Evolutionary conservation across 2,329 filamentous ascomycete genomes (phyloP).

Genomic region (Blastomyces silverae): DNA sequence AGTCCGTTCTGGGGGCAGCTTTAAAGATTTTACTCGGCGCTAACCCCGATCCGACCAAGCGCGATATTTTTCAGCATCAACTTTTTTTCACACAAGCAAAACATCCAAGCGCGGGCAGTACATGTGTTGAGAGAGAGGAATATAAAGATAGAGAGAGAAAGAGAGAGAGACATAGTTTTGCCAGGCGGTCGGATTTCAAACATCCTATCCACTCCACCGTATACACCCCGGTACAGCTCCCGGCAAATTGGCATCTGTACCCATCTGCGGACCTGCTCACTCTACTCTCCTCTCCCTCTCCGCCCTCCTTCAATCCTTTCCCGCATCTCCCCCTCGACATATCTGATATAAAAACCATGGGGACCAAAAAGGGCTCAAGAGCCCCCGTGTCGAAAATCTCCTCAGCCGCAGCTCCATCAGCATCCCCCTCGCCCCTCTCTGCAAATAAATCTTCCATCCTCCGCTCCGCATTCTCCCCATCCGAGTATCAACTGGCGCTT

Average conservation of each 20-base stretch:
- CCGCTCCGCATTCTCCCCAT: slow-evolving; percentile 46
- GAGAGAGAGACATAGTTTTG: background rate
- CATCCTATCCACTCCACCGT: background rate
- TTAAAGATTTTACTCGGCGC: background rate
- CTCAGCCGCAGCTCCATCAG: slow-evolving; percentile 37
- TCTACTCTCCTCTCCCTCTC: background rate
- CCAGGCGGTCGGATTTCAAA: background rate
- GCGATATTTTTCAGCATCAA: slow-evolving; percentile 9
- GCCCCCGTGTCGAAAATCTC: slow-evolving; percentile 41
- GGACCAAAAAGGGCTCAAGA: slow-evolving; percentile 40
- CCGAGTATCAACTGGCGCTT: slow-evolving; percentile 46
- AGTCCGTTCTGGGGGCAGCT: background rate
- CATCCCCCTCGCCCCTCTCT: slow-evolving; percentile 29
- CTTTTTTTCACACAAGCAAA: slow-evolving; percentile 15
- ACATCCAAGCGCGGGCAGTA: background rate
- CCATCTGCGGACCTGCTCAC: background rate
- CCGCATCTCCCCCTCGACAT: background rate
- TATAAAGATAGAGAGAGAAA: background rate
- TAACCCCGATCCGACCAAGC: background rate
- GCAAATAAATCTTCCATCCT: slow-evolving; percentile 44
- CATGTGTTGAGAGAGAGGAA: background rate
- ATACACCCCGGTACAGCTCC: background rate
- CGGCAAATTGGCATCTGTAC: background rate
- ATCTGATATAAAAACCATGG: slow-evolving; percentile 34
- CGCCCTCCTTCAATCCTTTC: background rate